Evolutionary conservation across 148 eudicot species (phyloP).

Genomic region (Vaccinium darrowii): DNA sequence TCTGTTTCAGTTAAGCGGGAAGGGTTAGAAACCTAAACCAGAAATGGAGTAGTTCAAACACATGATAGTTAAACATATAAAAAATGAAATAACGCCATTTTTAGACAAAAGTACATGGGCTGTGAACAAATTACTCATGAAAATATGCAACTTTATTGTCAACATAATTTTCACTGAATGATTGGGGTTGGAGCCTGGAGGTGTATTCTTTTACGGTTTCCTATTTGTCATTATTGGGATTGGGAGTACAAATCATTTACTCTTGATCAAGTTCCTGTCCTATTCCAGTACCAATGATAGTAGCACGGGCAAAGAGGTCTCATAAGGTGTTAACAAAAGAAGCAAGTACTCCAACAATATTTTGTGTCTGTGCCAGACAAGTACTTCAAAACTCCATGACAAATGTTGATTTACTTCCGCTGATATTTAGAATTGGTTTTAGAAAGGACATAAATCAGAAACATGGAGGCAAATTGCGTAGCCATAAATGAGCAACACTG

Average conservation of each 20-base stretch:
- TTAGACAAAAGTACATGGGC: not conserved
- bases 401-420: not conserved
- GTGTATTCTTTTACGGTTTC: not conserved
- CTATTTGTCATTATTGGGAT: not conserved
- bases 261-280: not conserved
- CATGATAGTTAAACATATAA: not conserved
- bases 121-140: not conserved
- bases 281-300: not conserved
- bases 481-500: too few relatives aligned
- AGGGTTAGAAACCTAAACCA: not conserved
- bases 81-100: not conserved
- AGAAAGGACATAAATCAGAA: not conserved
- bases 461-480: not conserved
- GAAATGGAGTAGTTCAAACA: not conserved
- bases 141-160: not conserved
- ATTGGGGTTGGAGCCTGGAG: not conserved
- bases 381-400: not conserved
- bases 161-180: not conserved
- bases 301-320: not conserved
- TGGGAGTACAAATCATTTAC: not conserved
- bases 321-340: not conserved
- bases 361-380: not conserved
- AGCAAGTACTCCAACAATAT: not conserved
- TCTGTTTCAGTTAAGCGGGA: slow-evolving; percentile 26
- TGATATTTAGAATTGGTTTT: not conserved